Conservation (phyloP, 257 asterid genomes). For the Nicotiana sylvestris region DNA sequence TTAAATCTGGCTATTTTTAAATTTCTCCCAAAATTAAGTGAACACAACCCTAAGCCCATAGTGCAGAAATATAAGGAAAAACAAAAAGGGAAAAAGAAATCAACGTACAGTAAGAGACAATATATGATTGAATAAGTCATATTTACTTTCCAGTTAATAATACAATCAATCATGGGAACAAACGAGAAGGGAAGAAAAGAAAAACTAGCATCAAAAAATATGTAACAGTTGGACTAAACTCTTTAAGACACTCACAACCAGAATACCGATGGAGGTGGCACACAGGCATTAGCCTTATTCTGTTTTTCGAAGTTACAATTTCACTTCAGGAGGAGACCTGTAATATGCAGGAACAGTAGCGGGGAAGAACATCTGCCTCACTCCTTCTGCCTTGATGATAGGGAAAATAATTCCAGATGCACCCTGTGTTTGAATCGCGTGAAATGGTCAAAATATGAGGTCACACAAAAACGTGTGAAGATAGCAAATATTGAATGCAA, state of each 20-base stretch:
- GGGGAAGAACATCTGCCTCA: constrained; percentile 56
- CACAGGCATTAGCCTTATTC: constrained; percentile 4
- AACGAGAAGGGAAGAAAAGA: background rate
- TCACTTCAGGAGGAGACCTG: constrained; percentile 37
- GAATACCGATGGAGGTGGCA: constrained; percentile 6
- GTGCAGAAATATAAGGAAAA: background rate
- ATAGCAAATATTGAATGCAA: background rate
- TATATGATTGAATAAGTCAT: background rate
- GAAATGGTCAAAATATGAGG: background rate
- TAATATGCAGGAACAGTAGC: constrained; percentile 51
- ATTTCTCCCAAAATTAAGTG: background rate
- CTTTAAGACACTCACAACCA: background rate
- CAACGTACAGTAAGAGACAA: background rate
- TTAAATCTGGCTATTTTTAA: no score
- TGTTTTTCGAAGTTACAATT: background rate
- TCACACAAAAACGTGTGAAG: background rate
- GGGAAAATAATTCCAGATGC: constrained; percentile 53
- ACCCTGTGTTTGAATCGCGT: constrained; percentile 23
- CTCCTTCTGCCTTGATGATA: constrained; percentile 56
- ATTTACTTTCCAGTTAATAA: background rate
- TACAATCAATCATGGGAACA: background rate
- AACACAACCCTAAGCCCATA: background rate
- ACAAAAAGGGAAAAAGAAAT: background rate
- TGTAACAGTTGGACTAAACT: constrained; percentile 9
- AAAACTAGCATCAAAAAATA: background rate